Evolutionary conservation across 805 yeast species (phyloP).

Genomic region (Kodamaea sagamina): DNA sequence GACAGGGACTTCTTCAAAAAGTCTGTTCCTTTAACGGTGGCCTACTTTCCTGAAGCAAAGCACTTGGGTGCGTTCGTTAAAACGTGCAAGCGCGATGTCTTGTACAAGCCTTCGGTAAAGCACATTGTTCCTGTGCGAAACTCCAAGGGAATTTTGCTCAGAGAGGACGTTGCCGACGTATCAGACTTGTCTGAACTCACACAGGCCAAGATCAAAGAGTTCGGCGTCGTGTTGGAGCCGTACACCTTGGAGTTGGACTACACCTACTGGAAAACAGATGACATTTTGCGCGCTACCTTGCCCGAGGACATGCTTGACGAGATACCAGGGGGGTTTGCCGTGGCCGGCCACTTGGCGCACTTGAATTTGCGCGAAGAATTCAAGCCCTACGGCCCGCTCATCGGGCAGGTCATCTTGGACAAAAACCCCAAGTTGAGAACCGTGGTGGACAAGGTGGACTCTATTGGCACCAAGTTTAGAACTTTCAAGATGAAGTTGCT

Average conservation of each 20-base stretch:
- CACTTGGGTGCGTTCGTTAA: conserved; percentile 63
- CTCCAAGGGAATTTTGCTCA: conserved; percentile 60
- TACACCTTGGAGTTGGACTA: conserved; percentile 64
- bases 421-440: conserved; percentile 80
- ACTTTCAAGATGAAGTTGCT: conserved; percentile 92
- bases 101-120: conserved; percentile 69
- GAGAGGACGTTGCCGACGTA: conserved; percentile 47
- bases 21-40: conserved; percentile 63
- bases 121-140: conserved; percentile 53
- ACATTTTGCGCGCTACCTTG: conserved; percentile 71
- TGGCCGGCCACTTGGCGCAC: conserved; percentile 96
- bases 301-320: conserved; percentile 73
- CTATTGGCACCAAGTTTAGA: conserved; percentile 84
- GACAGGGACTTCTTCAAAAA: conserved; percentile 66
- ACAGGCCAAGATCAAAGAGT: conserved; percentile 46
- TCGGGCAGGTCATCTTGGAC: conserved; percentile 89
- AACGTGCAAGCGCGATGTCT: conserved; percentile 55
- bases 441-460: conserved; percentile 88
- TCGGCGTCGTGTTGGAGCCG: conserved; percentile 49
- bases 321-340: conserved; percentile 86
- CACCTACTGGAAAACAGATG: conserved; percentile 87
- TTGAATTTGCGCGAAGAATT: conserved; percentile 81
- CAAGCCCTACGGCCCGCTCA: conserved; percentile 74
- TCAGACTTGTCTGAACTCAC: conserved; percentile 46
- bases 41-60: conserved; percentile 67